Percentiles rank a stretch among this genome's conserved stretches.
phyloP scores from a whole-genome alignment of 257 asterid species.

The Lantana camara region DNA sequence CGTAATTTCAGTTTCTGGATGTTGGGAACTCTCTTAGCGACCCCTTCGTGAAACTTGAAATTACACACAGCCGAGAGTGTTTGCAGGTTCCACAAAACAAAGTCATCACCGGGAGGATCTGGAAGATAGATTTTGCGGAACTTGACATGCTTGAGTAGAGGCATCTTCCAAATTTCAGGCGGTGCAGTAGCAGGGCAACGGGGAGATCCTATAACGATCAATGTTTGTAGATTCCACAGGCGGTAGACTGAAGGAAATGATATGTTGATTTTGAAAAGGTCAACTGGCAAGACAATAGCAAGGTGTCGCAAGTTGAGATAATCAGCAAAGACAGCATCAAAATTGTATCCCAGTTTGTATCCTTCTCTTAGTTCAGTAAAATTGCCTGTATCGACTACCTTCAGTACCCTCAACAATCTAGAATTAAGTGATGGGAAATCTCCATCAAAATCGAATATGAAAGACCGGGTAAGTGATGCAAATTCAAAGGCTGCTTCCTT shows the following conservation, averaged over 20 bases:
- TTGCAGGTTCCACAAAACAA: conserved; percentile 12
- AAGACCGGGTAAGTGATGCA: too few relatives aligned
- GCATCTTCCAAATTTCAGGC: conserved; percentile 16
- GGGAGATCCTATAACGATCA: neutral
- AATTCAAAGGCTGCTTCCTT: too few relatives aligned
- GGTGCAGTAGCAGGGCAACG: neutral
- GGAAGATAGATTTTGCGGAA: neutral
- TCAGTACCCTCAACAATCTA: neutral
- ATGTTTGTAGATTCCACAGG: conserved; percentile 15
- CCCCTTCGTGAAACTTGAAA: conserved; percentile 3
- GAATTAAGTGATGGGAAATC: too few relatives aligned
- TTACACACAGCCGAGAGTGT: neutral
- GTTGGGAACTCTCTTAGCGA: conserved; percentile 13
- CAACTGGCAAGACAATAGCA: too few relatives aligned
- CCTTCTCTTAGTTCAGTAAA: too few relatives aligned
- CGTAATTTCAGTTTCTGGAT: neutral
- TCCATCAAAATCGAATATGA: too few relatives aligned
- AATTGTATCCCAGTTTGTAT: too few relatives aligned
- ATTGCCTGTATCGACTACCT: too few relatives aligned
- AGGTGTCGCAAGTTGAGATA: too few relatives aligned
- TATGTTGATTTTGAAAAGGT: too few relatives aligned
- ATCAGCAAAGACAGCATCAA: too few relatives aligned
- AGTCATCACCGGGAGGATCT: neutral
- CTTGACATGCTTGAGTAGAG: conserved; percentile 2
- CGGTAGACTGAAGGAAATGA: neutral